These are phyloP conservation scores for Leccinum olivaceopallidum DNA, from an alignment of 768 basidiomycete species.

Conservation along the genomic window DNA sequence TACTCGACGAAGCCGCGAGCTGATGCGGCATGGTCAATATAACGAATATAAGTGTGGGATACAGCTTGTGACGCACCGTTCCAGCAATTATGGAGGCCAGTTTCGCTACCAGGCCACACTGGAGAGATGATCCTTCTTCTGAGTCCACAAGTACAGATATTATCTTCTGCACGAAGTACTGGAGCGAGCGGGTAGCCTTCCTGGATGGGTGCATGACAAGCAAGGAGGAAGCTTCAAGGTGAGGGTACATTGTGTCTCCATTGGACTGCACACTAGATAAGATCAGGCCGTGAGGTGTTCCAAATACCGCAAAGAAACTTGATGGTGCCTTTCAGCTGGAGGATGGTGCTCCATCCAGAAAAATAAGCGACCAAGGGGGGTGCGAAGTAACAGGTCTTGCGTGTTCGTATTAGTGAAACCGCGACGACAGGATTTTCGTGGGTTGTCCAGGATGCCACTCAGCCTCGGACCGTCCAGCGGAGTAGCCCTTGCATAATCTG, in stretches of 20 bases:
- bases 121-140: conserved; percentile 38
- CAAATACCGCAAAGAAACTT: background rate
- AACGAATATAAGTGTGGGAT: background rate
- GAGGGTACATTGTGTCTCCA: background rate
- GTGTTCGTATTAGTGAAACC: background rate
- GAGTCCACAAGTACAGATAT: conserved; percentile 35
- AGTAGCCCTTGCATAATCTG: background rate
- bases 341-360: background rate
- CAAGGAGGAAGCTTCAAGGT: background rate
- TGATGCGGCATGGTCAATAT: conserved; percentile 8
- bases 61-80: conserved; percentile 36
- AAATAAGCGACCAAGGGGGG: conserved; percentile 2
- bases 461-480: background rate
- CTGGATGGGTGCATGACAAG: background rate
- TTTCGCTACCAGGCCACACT: conserved; percentile 50
- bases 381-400: background rate
- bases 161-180: background rate
- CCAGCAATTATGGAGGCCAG: conserved; percentile 53
- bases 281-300: conserved; percentile 1
- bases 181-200: background rate
- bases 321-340: background rate
- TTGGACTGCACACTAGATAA: background rate
- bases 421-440: background rate
- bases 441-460: background rate
- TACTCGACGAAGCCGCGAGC: conserved; percentile 54